Evolutionary conservation across 2,329 filamentous ascomycete genomes (phyloP).

Genomic region (Fusarium armeniacum): DNA sequence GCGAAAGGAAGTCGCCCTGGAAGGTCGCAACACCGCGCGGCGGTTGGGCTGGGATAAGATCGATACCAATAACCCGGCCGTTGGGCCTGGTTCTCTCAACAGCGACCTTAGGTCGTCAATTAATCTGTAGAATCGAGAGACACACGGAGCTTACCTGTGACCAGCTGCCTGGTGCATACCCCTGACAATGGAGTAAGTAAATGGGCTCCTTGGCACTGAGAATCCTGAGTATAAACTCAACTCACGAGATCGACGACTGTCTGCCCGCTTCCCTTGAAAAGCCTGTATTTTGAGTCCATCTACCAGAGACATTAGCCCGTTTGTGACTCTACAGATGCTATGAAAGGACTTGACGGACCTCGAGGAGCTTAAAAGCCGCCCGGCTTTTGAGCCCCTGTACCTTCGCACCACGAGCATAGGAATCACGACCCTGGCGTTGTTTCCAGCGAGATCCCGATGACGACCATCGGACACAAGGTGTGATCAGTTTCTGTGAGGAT

Average conservation of each 20-base stretch:
- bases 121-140: background rate
- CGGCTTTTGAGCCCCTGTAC: conserved; percentile 87
- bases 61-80: conserved; percentile 89
- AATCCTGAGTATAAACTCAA: conserved; percentile 43
- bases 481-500: background rate
- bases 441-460: conserved; percentile 86
- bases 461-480: conserved; percentile 34
- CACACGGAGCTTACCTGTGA: conserved; percentile 67
- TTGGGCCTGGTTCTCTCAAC: conserved; percentile 80
- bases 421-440: conserved; percentile 79
- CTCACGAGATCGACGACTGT: conserved; percentile 89
- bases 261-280: conserved; percentile 81
- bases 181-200: conserved; percentile 60
- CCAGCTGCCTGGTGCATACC: conserved; percentile 83
- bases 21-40: conserved; percentile 93
- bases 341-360: conserved; percentile 66
- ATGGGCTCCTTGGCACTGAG: background rate
- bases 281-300: conserved; percentile 84
- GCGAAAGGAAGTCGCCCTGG: conserved; percentile 91
- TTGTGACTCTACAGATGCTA: background rate
- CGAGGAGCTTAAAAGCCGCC: conserved; percentile 92
- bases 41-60: conserved; percentile 92
- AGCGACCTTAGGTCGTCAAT: conserved; percentile 73
- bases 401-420: conserved; percentile 79
- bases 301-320: conserved; percentile 52